Evolutionary conservation across 192 early-diverging fungal genomes (phyloP), one percentile per base, ranked within the genome.

Genomic region (Umbelopsis vinacea): DNA sequence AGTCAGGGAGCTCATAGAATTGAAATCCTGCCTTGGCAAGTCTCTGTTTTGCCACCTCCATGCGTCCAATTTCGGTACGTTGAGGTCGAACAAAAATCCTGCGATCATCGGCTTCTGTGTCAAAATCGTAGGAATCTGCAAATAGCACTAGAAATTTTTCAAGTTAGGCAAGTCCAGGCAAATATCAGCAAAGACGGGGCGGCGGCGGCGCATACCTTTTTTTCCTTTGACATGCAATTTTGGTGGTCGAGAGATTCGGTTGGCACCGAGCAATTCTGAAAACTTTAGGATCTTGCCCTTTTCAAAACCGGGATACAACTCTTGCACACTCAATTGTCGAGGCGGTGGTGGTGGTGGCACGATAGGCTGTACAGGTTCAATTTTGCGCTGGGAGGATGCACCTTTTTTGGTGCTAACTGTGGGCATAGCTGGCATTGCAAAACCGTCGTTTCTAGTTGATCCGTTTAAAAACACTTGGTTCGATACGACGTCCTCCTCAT

Each of bases 261-360:
- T 81, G 46, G 86, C 82, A 46, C 50, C 71, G 72, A 91, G 89
- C 6, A 91, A 60, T 35, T 91, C 86, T 2, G 89, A 87, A 74
- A 91, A 91, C 35, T 84, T 88, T 6, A 89, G 74, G 8, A 90
- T 79, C 66, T 86, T 84, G 45, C 82, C 77, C 66, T 79, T 81
- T 57, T 88, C 87, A 70, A 90, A 90, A 2, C 81, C 83, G n/a
- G 89, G 89, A 70, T 88, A 90, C 14, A 90, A 52, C 11, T 74
- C 67, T 48, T 83, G 73, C 7, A 89, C 78, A 72, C 85, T 82
- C 3, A 83, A 46, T 14, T 73, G 69, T 47, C 68, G 37, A 6
- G 66, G n/a, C 23, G 78, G 35, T 15, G 73, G 47, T 21, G 50
- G 2, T 26, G 71, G 23, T 9, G 35, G 43, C 2, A 47, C 19